phyloP scores from a whole-genome alignment of 2,329 filamentous ascomycete species.

The Sphaerostilbella broomeana region DNA sequence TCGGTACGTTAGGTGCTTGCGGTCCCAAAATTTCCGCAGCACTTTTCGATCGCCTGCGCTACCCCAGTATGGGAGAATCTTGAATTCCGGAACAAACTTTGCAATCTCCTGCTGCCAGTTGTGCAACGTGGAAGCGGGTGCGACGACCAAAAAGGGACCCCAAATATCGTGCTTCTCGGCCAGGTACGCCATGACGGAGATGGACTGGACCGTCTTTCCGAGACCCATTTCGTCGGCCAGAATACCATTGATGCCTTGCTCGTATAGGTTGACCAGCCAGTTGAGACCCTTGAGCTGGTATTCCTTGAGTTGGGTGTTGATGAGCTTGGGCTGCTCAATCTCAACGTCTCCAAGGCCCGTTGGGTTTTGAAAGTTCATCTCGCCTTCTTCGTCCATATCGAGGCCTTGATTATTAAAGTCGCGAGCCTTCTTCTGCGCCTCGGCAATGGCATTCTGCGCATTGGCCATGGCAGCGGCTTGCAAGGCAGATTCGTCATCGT shows the following conservation, averaged over 20 bases:
- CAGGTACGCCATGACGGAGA: slow-evolving; percentile 98
- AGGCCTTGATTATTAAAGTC: slow-evolving; percentile 76
- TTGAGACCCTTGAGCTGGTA: slow-evolving; percentile 99
- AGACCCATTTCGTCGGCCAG: slow-evolving; percentile 99
- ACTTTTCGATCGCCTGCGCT: slow-evolving; percentile 91
- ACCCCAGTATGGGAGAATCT: slow-evolving; percentile 96
- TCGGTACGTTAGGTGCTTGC: slow-evolving; percentile 92
- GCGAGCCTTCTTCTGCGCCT: slow-evolving; percentile 86
- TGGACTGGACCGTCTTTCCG: slow-evolving; percentile 97
- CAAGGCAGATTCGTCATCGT: slow-evolving; percentile 79
- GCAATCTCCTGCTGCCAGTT: slow-evolving; percentile 99
- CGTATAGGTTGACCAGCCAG: slow-evolving; percentile 97
- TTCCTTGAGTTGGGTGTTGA: slow-evolving; percentile 92
- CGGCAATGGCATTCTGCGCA: slow-evolving; percentile 89
- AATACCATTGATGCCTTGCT: slow-evolving; percentile 99
- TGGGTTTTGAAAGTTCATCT: slow-evolving; percentile 99
- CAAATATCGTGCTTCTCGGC: slow-evolving; percentile 97
- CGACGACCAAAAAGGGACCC: slow-evolving; percentile 95
- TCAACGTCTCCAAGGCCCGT: slow-evolving; percentile 91
- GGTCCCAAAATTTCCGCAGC: slow-evolving; percentile 96
- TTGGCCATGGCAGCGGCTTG: slow-evolving; percentile 86
- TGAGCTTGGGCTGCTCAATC: slow-evolving; percentile 87
- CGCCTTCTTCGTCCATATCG: slow-evolving; percentile 80
- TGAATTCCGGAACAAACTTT: slow-evolving; percentile 88
- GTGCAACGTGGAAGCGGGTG: slow-evolving; percentile 91